These are phyloP conservation scores for Aspergillus amoenus DNA, from an alignment of 2,329 filamentous ascomycete species.

Conservation along the genomic window DNA sequence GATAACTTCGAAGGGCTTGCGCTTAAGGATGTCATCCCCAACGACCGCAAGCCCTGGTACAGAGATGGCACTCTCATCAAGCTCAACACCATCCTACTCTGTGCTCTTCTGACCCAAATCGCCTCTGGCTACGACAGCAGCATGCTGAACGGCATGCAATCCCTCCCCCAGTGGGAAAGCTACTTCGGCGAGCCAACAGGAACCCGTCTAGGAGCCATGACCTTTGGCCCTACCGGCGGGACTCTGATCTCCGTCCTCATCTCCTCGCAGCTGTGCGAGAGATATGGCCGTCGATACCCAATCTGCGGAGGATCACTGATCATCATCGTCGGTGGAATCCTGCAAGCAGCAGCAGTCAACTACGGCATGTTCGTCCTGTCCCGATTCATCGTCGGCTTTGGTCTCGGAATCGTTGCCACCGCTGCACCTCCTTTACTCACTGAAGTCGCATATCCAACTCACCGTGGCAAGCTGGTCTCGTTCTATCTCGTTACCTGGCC, in stretches of 20 bases:
- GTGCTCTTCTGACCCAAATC: conserved; percentile 33
- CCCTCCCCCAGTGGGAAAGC: conserved; percentile 43
- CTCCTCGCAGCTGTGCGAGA: conserved; percentile 20
- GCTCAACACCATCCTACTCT: conserved; percentile 21
- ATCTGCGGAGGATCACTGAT: conserved; percentile 45
- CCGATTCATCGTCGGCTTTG: conserved; percentile 25
- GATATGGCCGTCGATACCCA: conserved; percentile 18
- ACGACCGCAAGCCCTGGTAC: conserved; percentile 10
- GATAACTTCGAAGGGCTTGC: conserved; percentile 13
- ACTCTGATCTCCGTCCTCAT: conserved; percentile 20
- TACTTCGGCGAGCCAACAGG: conserved; percentile 23
- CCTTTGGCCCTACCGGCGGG: conserved; percentile 9
- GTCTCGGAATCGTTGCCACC: conserved; percentile 19
- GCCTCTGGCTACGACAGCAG: conserved; percentile 47
- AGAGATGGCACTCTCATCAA: conserved; percentile 12
- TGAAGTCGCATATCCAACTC: conserved; percentile 26
- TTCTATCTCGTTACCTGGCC: conserved; percentile 21
- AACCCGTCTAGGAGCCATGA: conserved; percentile 10
- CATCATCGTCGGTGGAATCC: conserved; percentile 24
- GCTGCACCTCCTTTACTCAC: conserved; percentile 24
- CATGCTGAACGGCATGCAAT: conserved; percentile 52
- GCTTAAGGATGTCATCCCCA: conserved; percentile 15
- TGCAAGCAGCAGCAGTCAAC: conserved; percentile 23
- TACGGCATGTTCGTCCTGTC: conserved; percentile 27
- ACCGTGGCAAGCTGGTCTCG: conserved; percentile 21